Evolutionary conservation across 1,284 basidiomycete species (phyloP).

Genomic region (Stygiomarasmius scandens): DNA sequence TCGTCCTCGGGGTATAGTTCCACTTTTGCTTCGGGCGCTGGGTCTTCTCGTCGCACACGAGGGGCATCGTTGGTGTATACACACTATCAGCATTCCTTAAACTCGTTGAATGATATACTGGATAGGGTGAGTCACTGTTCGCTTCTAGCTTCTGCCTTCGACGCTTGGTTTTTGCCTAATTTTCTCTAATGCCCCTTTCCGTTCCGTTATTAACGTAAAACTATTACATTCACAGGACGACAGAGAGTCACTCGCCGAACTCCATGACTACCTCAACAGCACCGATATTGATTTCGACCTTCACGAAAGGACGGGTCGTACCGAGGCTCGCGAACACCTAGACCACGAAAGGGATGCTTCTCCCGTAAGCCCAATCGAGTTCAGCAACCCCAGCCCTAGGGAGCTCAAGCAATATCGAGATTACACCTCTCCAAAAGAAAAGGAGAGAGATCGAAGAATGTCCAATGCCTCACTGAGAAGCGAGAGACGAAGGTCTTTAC

Average conservation of each 20-base stretch:
- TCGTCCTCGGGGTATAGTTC: constrained; percentile 16
- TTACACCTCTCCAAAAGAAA: background rate
- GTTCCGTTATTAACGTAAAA: background rate
- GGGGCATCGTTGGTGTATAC: constrained; percentile 58
- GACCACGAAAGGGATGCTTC: constrained; percentile 11
- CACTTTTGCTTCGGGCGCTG: background rate
- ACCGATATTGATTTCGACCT: constrained; percentile 26
- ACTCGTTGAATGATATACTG: constrained; percentile 74
- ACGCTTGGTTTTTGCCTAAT: too few species aligned
- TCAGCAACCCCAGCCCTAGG: constrained; percentile 3
- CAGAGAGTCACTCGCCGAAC: constrained; percentile 67
- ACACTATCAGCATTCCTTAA: constrained; percentile 77
- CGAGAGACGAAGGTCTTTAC: constrained; percentile 71
- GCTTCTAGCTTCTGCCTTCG: too few species aligned
- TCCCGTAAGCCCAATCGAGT: constrained; percentile 12
- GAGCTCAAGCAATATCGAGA: background rate
- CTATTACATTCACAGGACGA: constrained; percentile 56
- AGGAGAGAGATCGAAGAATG: background rate
- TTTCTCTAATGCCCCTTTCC: too few species aligned
- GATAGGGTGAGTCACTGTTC: constrained; percentile 73
- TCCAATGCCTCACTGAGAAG: constrained; percentile 41
- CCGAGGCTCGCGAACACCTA: background rate
- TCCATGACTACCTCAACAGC: constrained; percentile 67
- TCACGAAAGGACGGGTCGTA: background rate
- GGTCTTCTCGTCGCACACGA: constrained; percentile 2